Evolutionary conservation across 176 grass and related monocot species (phyloP).

Genomic region (Melocanna baccifera): DNA sequence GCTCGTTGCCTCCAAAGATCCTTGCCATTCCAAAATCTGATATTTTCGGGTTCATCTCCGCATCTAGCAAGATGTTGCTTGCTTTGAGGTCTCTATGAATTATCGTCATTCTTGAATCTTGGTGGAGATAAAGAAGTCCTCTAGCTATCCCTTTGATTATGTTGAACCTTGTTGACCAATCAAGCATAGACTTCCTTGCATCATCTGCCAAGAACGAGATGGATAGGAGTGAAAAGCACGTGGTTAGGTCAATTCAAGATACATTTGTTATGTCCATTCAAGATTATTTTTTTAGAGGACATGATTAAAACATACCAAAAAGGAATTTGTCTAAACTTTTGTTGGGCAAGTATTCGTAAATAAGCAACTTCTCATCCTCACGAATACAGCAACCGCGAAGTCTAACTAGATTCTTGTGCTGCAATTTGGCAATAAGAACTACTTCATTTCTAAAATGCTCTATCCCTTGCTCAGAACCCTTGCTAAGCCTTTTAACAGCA

Average conservation of each 20-base stretch:
- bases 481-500: conserved; percentile 55
- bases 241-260: too few relatives aligned
- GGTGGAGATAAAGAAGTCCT: conserved; percentile 61
- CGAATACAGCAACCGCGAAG: too few relatives aligned
- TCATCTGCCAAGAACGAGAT: too few relatives aligned
- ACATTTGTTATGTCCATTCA: too few relatives aligned
- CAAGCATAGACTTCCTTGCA: not conserved
- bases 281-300: too few relatives aligned
- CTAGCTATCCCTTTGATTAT: conserved; percentile 50
- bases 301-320: too few relatives aligned
- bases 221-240: too few relatives aligned
- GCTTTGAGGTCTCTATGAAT: conserved; percentile 48
- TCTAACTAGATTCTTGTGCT: too few relatives aligned
- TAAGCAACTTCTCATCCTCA: too few relatives aligned
- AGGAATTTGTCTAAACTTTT: too few relatives aligned
- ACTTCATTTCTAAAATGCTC: conserved; percentile 68
- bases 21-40: conserved; percentile 71
- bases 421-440: conserved; percentile 42
- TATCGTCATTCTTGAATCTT: conserved; percentile 51
- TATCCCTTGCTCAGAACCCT: conserved; percentile 39
- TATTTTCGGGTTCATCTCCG: conserved; percentile 46
- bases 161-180: conserved; percentile 32
- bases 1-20: conserved; percentile 48
- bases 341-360: too few relatives aligned
- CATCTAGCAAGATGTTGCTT: conserved; percentile 51